Evolutionary conservation across 2,329 filamentous ascomycete species (phyloP), one percentile per base, ranked within the genome.

Genomic region (Phyllosticta ampelicida): DNA sequence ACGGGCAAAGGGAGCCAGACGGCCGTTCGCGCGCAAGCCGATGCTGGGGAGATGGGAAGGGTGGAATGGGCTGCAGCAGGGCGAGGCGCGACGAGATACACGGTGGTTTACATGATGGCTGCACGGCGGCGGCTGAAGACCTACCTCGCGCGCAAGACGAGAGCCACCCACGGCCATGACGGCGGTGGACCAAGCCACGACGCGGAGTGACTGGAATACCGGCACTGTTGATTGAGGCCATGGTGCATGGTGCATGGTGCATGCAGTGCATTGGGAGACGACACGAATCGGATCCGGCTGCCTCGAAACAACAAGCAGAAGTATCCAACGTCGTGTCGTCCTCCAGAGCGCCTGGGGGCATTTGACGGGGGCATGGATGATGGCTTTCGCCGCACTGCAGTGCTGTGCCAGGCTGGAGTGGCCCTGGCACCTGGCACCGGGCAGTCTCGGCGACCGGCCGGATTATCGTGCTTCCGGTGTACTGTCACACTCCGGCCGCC

Each of bases 1-100:
- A 11, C 23, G 51, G 29, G 55, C 49, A 6, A 28, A 10, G 51
- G 29, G 20, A 26, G 60, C 29, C 58, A 49, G 61, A 59, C 57
- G 60, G 21, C 3, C 60, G 59, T 54, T 54, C 29, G 61, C 59
- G 26, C 6, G n/a, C 36, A 44, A n/a, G 36, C 8, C 13, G 16
- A 44, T n/a, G 36, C 36, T 44, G 36, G 36, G 3, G 36, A 44
- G 36, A n/a, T 44, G 36, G 36, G n/a, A n/a, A n/a, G 36, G 13
- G 36, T 44, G 36, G 36, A 44, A 44, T 44, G 36, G 13, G 36
- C 8, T n/a, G 36, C 36, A 44, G 13, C 13, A 44, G 8, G 36
- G 36, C 16, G 13, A n/a, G 36, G 36, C 36, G 36, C 36, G 36
- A 44, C 13, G 36, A 44, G 36, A 44, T 44, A 44, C 36, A 44